Percentiles rank a stretch among this genome's conserved stretches.
Conservation (phyloP, 2,329 filamentous ascomycete genomes). For the Rhynchosporium graminicola region DNA sequence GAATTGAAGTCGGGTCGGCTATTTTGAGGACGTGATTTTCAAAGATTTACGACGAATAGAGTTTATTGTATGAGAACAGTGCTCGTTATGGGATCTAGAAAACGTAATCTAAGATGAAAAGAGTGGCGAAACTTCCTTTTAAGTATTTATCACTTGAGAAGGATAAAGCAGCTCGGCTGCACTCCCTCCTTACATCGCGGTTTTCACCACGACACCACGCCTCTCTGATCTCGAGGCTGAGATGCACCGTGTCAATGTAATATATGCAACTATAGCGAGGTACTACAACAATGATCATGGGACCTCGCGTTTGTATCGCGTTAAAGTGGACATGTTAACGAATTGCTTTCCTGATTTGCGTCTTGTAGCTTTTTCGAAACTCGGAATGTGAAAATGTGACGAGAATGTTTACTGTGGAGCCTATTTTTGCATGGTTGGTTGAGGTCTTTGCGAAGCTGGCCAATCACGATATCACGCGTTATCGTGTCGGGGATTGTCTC, state of each 20-base stretch:
- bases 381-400: not conserved
- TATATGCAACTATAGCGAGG: constrained; percentile 6
- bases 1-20: too few relatives aligned
- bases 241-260: constrained; percentile 1
- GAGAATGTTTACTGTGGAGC: not conserved
- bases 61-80: not conserved
- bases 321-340: not conserved
- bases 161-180: not conserved
- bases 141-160: not conserved
- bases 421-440: not conserved
- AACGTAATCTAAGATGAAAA: not conserved
- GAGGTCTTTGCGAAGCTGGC: not conserved
- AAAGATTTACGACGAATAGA: not conserved
- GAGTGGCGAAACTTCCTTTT: not conserved
- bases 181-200: not conserved
- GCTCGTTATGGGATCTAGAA: not conserved
- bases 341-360: not conserved
- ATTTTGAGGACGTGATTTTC: too few relatives aligned
- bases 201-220: not conserved
- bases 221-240: not conserved
- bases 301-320: constrained; percentile 1
- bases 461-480: constrained; percentile 10
- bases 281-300: not conserved
- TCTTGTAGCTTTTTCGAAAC: not conserved
- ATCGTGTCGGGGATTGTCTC: not conserved